Percentiles rank a stretch among this genome's conserved stretches.
These are phyloP conservation scores for Petunia secreta DNA, from an alignment of 257 asterid species.

Conservation along the genomic window DNA sequence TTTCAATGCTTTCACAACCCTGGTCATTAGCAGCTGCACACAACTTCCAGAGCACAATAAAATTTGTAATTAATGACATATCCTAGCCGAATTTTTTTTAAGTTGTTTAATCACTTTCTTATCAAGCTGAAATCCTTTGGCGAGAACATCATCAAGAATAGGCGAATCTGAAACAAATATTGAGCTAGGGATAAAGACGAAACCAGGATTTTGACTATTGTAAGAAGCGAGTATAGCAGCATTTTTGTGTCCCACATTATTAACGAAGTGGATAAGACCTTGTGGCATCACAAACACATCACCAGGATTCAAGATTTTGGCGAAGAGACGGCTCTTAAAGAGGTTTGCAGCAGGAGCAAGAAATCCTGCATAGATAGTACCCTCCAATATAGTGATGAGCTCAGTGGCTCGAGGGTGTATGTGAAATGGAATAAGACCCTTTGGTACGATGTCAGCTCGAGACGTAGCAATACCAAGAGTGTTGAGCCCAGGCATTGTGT, in stretches of 20 bases:
- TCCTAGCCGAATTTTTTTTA: not conserved
- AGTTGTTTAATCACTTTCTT: conserved; percentile 15
- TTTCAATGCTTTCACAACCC: no score
- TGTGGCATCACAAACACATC: not conserved
- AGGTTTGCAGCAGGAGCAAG: not conserved
- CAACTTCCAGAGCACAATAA: no score
- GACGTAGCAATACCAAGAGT: not conserved
- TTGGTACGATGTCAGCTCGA: conserved; percentile 16
- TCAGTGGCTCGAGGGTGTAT: conserved; percentile 19
- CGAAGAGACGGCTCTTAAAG: conserved; percentile 17
- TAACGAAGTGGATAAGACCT: not conserved
- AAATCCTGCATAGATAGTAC: not conserved
- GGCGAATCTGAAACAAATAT: conserved; percentile 16
- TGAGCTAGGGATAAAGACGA: not conserved
- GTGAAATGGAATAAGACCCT: conserved; percentile 19
- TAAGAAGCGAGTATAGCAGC: not conserved
- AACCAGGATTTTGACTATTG: conserved; percentile 21
- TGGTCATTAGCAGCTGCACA: not conserved
- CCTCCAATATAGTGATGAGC: conserved; percentile 19
- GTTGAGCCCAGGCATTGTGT: conserved; percentile 16
- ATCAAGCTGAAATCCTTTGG: conserved; percentile 16
- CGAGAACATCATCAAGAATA: not conserved
- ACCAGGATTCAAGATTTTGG: conserved; percentile 17
- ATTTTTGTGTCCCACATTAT: not conserved
- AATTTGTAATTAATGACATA: no score